Base-by-base conservation (phyloP, 164 flowering plant genomes). In the Sextonia rubra region DNA sequence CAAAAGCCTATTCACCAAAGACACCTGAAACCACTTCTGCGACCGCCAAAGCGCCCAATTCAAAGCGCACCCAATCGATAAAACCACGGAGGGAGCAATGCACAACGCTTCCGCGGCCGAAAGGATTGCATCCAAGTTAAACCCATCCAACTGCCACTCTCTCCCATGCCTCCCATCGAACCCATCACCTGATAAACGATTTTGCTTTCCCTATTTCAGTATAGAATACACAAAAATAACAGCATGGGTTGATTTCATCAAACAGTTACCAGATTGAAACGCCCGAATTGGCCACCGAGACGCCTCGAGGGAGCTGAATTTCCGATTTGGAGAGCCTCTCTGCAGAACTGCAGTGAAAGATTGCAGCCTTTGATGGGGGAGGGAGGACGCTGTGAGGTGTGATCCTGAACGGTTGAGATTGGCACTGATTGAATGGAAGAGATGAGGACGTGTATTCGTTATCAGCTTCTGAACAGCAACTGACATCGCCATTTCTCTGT, bases 101-200 rank as follows among this genome's bases (percentile, higher is more conserved):
- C 89, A 87, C 8, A 89, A 1, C 2, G 80, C 66, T 52, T 93
- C 97, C 12, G 80, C 70, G 47, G 83, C 11, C 12, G 89, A 85
- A 32, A 93, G 87, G 64, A 91, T 73, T 22, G 77, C 71, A 61
- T 91, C 97, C 12, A 88, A 73, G 18, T 52, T 65, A 55, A 37
- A 26, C 11, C n/a, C 18, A 63, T 48, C 27, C n/a, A 25, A n/a
- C 25, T 47, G n/a, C 44, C 44, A 37, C 8, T 37, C 44, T 37
- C 44, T 15, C 44, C 44, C 1, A 37, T 37, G 44, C 9, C 47
- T 29, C 20, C 18, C 49, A 17, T 48, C 60, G 2, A 63, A 48
- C 47, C 62, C 60, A 23, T 64, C 74, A 26, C 48, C 74, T 72
- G 60, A 27, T 26, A 37, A 62, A 32, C 15, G 44, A 61, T 30